Conservation (phyloP, 352 stramenopile species). For the Phytophthora lateralis region DNA sequence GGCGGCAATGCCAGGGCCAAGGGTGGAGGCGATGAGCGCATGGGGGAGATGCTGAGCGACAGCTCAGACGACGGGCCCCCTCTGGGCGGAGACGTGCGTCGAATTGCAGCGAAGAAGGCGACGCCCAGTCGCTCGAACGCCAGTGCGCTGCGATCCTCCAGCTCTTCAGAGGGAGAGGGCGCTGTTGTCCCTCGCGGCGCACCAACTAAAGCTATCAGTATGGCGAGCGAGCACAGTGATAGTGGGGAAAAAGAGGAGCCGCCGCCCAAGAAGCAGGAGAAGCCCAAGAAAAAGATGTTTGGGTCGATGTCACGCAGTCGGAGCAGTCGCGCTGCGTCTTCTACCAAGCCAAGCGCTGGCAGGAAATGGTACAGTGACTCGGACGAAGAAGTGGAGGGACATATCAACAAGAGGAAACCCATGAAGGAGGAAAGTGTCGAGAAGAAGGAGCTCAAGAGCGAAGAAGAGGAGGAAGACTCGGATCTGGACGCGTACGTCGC, state of each 20-base stretch:
- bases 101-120: constrained; percentile 18
- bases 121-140: constrained; percentile 13
- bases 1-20: constrained; percentile 11
- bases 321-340: constrained; percentile 22
- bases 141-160: constrained; percentile 26
- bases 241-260: constrained; percentile 15
- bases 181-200: constrained; percentile 10
- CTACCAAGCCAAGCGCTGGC: constrained; percentile 31
- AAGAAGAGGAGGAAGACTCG: constrained; percentile 25
- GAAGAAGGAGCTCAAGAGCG: constrained; percentile 10
- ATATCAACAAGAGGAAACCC: constrained; percentile 14
- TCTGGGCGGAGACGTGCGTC: constrained; percentile 25
- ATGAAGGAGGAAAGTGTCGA: constrained; percentile 11
- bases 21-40: constrained; percentile 29
- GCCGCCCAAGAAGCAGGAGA: constrained; percentile 10
- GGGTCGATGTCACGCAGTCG: constrained; percentile 15
- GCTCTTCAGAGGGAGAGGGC: constrained; percentile 18
- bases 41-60: constrained; percentile 69
- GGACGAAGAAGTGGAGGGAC: constrained; percentile 42
- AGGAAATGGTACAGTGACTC: constrained; percentile 65
- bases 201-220: constrained; percentile 6
- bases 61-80: constrained; percentile 52
- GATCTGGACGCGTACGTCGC: constrained; percentile 37
- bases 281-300: constrained; percentile 22
- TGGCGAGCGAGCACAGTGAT: constrained; percentile 9